Percentiles rank a stretch among this genome's conserved stretches.
Conservation (phyloP, 768 basidiomycete genomes). For the Daedaleopsis sinensis region DNA sequence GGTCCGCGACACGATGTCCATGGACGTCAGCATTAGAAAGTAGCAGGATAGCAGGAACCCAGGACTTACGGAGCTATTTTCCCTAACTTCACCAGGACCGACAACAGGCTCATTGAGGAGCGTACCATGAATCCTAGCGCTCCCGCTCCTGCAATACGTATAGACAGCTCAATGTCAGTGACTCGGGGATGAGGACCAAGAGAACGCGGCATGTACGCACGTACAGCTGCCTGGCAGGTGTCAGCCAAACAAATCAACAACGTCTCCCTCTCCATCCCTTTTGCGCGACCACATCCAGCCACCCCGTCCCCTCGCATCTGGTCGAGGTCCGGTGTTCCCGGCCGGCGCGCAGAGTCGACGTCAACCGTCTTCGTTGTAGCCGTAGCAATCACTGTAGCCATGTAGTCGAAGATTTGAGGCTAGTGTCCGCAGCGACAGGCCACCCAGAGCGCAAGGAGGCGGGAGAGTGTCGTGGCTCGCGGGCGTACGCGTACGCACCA, state of each 20-base stretch:
- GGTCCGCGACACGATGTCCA: neutral
- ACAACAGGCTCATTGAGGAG: neutral
- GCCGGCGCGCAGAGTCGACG: too few relatives aligned
- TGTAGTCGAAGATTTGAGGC: too few relatives aligned
- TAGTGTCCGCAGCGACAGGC: too few relatives aligned
- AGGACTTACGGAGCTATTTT: neutral
- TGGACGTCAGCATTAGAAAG: neutral
- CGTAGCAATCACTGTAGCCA: too few relatives aligned
- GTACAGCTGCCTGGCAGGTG: neutral
- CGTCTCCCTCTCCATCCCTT: neutral
- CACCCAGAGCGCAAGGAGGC: too few relatives aligned
- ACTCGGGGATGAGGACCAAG: neutral
- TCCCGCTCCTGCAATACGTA: neutral
- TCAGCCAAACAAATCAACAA: neutral
- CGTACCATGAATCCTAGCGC: neutral
- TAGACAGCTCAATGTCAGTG: too few relatives aligned
- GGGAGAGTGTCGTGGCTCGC: too few relatives aligned
- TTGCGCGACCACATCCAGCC: neutral
- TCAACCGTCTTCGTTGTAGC: neutral
- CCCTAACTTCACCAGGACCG: neutral
- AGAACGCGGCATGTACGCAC: neutral
- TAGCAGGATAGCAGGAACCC: neutral
- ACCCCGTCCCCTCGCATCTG: too few relatives aligned
- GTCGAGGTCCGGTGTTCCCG: too few relatives aligned
- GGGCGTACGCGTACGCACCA: too few relatives aligned